phyloP scores from a whole-genome alignment of 1,284 basidiomycete genomes.

The Sphaerobolus stellatus region DNA sequence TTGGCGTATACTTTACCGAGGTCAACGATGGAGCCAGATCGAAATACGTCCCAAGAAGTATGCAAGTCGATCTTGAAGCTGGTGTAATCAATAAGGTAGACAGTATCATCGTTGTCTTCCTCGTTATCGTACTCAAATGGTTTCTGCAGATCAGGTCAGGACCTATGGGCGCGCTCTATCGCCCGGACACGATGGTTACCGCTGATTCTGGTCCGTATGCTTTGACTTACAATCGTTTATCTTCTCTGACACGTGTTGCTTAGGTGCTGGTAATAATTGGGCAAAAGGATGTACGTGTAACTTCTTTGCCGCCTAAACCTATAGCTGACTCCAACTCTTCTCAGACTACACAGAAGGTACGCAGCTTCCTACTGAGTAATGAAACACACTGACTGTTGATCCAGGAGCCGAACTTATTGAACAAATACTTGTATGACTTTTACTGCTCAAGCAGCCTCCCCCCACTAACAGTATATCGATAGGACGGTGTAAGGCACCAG shows the following conservation, averaged over 20 bases:
- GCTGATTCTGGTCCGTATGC: slow-evolving; percentile 57
- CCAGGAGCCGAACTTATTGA: slow-evolving; percentile 91
- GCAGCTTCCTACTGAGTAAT: slow-evolving; percentile 8
- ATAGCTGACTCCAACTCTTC: slow-evolving; percentile 1
- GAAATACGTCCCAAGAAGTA: slow-evolving; percentile 91
- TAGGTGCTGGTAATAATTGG: slow-evolving; percentile 85
- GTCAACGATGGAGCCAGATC: slow-evolving; percentile 42
- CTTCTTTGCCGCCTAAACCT: background rate
- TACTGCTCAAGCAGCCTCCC: background rate
- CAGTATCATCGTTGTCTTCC: background rate
- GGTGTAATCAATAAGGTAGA: slow-evolving; percentile 82
- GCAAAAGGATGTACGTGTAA: slow-evolving; percentile 78
- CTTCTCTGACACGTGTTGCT: background rate
- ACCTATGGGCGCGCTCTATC: slow-evolving; percentile 72
- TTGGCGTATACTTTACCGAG: slow-evolving; percentile 73
- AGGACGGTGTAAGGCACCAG: slow-evolving; percentile 74
- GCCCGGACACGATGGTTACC: slow-evolving; percentile 85
- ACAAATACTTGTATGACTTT: slow-evolving; percentile 60
- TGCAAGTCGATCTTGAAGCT: slow-evolving; percentile 90
- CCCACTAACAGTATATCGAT: slow-evolving; percentile 7
- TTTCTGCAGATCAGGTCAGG: slow-evolving; percentile 60
- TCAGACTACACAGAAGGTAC: slow-evolving; percentile 83
- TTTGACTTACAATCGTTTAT: background rate
- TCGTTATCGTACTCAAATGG: no score
- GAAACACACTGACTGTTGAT: slow-evolving; percentile 3